Evolutionary conservation across 306 rosid species (phyloP), one percentile per base, ranked within the genome.

Genomic region (Datisca glomerata): DNA sequence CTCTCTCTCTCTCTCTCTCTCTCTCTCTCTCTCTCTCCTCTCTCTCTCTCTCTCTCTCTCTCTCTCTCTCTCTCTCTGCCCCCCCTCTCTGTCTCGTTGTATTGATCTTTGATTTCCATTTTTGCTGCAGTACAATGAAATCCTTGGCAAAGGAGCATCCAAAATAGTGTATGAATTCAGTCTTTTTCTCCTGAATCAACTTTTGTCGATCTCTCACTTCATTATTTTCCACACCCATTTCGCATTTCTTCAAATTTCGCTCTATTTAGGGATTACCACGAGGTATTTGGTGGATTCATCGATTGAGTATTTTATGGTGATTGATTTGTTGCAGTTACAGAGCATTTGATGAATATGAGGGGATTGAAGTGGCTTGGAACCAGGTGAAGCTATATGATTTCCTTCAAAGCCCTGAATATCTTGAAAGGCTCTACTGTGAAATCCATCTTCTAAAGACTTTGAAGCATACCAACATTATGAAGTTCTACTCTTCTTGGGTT

Each of bases 321-420:
- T 48, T 1, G 18, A 14, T 52, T n/a, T 48, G 46, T 41, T 72
- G 63, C 79, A 89, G 95, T 32, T 83, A 89, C 57, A 79, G 68
- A 70, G 96, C 83, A 55, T 87, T 87, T 68, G 96, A 87, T 65
- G 96, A 82, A 65, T 87, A 67, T 54, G 82, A 87, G 74, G 96
- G 96, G 60, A 82, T 82, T 66, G 96, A 87, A 59, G 96, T 87
- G 60, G 96, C 96, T 54, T 87, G 96, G 96, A 87, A 87, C 54
- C 96, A 87, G 49, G 85, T 87, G 60, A 87, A 82, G 60, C 72
- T 87, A 10, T 62, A 75, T 59, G 94, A 87, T 70, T 87, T 79
- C 50, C 78, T 82, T 15, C 96, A 87, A 67, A 79, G 78, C 53
- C 83, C 94, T 21, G 94, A 87, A 69, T 85, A 87, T 72, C 96